These are phyloP conservation scores for Spirogloea muscicola DNA, from an alignment of 139 green algal genomes.

Conservation along the genomic window DNA sequence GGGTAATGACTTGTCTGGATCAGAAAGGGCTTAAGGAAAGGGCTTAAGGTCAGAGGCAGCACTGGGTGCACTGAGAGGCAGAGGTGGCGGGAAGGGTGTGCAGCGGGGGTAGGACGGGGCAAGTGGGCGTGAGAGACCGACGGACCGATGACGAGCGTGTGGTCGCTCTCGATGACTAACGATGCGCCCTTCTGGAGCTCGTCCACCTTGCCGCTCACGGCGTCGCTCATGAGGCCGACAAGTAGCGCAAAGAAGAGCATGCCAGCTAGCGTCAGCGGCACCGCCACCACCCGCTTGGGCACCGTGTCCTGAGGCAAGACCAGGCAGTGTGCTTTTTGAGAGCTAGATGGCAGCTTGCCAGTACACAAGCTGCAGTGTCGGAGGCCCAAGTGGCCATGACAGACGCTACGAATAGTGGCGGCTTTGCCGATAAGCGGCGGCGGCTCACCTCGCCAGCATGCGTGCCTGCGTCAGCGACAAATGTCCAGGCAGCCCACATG, in stretches of 20 bases:
- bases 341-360: too few species aligned
- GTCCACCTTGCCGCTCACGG: constrained; percentile 1
- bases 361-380: too few species aligned
- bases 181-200: not conserved
- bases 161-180: not conserved
- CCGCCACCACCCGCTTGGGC: constrained; percentile 8
- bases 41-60: too few species aligned
- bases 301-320: not conserved
- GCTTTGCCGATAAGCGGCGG: not conserved
- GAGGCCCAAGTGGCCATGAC: too few species aligned
- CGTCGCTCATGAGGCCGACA: constrained; percentile 22
- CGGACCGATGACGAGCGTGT: constrained; percentile 6
- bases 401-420: too few species aligned
- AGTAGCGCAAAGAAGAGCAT: constrained; percentile 38
- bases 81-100: too few species aligned
- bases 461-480: not conserved
- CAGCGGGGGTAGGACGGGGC: too few species aligned
- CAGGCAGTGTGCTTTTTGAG: too few species aligned
- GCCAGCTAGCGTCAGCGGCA: constrained; percentile 21
- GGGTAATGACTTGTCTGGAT: not conserved
- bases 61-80: too few species aligned
- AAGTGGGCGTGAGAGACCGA: too few species aligned
- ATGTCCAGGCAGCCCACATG: not conserved
- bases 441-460: not conserved
- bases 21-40: too few species aligned